Evolutionary conservation across 1,284 basidiomycete genomes (phyloP).

Genomic region (Malassezia japonica): DNA sequence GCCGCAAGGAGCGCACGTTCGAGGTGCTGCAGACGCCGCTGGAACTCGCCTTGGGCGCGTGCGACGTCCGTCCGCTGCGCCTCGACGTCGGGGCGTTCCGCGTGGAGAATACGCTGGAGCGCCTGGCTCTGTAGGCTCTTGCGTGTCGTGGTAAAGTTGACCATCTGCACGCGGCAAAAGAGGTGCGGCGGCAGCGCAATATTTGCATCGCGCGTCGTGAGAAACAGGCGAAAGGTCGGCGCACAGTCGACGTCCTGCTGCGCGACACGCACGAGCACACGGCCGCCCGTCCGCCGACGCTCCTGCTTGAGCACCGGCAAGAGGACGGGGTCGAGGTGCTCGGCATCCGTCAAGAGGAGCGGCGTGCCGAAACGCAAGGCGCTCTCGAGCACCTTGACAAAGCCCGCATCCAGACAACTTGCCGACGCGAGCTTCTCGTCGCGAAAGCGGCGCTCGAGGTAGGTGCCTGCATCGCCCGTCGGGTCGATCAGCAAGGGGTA

Average conservation of each 20-base stretch:
- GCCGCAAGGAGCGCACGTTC: constrained; percentile 90
- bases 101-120: constrained; percentile 89
- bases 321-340: constrained; percentile 92
- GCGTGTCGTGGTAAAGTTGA: constrained; percentile 99
- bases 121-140: constrained; percentile 97
- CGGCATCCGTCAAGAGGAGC: constrained; percentile 92
- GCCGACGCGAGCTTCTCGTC: constrained; percentile 95
- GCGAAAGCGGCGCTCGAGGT: constrained; percentile 87
- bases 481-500: constrained; percentile 98
- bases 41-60: constrained; percentile 97
- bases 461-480: constrained; percentile 92
- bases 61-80: constrained; percentile 93
- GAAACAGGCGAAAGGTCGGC: constrained; percentile 90
- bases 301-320: constrained; percentile 97
- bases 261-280: constrained; percentile 93
- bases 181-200: constrained; percentile 97
- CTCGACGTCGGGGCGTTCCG: constrained; percentile 92
- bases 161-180: constrained; percentile 95
- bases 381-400: constrained; percentile 94
- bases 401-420: constrained; percentile 95
- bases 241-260: constrained; percentile 99
- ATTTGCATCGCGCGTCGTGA: constrained; percentile 91
- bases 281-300: constrained; percentile 74
- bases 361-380: constrained; percentile 98
- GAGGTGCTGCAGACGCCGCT: constrained; percentile 77